These are phyloP conservation scores for Pythium plurisporium DNA, from an alignment of 352 stramenopile species.

Conservation along the genomic window DNA sequence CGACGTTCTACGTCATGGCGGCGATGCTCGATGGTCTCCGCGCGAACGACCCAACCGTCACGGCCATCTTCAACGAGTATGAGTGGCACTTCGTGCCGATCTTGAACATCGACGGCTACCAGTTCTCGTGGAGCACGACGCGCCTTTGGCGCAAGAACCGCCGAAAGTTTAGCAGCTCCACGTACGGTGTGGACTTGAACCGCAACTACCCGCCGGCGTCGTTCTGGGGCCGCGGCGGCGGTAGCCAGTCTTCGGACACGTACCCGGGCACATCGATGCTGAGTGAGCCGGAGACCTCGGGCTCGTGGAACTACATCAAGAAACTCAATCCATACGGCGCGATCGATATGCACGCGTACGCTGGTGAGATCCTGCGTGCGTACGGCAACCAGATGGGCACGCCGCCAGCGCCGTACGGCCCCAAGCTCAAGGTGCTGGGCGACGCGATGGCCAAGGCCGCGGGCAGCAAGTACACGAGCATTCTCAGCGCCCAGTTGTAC, in stretches of 20 bases:
- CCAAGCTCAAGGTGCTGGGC: constrained; percentile 23
- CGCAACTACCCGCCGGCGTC: constrained; percentile 27
- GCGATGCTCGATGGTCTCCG: constrained; percentile 23
- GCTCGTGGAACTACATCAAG: constrained; percentile 28
- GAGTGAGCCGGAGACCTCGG: constrained; percentile 28
- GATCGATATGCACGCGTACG: constrained; percentile 29
- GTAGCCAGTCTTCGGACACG: constrained; percentile 8
- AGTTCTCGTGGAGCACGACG: constrained; percentile 13
- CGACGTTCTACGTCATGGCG: constrained; percentile 26
- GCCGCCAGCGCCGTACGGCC: constrained; percentile 20
- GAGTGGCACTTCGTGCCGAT: constrained; percentile 36
- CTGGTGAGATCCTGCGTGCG: constrained; percentile 19
- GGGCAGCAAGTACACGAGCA: constrained; percentile 15
- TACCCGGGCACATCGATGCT: constrained; percentile 26
- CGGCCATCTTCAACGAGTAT: constrained; percentile 26
- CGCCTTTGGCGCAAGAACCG: constrained; percentile 36
- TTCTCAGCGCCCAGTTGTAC: constrained; percentile 17
- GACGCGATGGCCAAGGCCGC: constrained; percentile 12
- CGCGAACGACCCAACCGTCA: constrained; percentile 14
- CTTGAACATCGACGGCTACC: constrained; percentile 31
- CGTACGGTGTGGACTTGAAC: constrained; percentile 31
- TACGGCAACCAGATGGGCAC: constrained; percentile 17
- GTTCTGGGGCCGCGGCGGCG: constrained; percentile 19
- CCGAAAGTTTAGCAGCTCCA: constrained; percentile 3
- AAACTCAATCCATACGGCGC: constrained; percentile 18